Evolutionary conservation across 2,329 filamentous ascomycete genomes (phyloP).

Genomic region (Verticillium alfalfae): DNA sequence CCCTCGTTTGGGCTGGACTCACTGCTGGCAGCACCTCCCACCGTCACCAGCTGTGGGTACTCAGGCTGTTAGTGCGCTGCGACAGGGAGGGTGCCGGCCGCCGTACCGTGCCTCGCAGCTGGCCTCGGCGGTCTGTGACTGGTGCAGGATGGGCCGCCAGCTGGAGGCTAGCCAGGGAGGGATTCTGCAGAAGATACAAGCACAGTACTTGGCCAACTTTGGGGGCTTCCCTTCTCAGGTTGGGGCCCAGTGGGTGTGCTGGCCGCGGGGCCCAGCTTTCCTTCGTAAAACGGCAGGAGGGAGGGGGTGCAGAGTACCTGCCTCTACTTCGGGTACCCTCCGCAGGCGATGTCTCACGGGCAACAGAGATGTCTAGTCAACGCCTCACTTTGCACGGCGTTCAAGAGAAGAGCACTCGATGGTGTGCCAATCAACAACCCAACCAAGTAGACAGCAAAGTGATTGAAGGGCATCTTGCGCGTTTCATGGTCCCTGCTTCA

Average conservation of each 20-base stretch:
- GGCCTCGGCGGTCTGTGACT: neutral
- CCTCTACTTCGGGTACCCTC: too few relatives aligned
- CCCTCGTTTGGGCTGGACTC: neutral
- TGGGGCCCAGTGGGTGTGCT: neutral
- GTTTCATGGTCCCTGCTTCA: neutral
- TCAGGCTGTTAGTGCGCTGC: neutral
- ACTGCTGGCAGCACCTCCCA: neutral
- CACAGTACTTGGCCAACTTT: neutral
- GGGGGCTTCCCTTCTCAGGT: neutral
- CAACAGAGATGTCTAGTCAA: neutral
- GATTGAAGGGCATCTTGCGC: neutral
- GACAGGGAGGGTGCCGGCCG: neutral
- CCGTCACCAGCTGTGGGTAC: neutral
- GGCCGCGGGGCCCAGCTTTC: neutral
- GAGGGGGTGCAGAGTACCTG: neutral
- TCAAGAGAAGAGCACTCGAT: neutral
- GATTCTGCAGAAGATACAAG: neutral
- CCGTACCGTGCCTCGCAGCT: neutral
- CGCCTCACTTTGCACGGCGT: neutral
- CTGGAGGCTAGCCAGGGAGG: neutral
- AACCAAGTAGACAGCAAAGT: neutral
- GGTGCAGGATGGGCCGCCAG: neutral
- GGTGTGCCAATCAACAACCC: neutral
- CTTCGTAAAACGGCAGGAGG: neutral
- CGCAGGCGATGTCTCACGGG: neutral